Evolutionary conservation across 148 eudicot genomes (phyloP), one percentile per base, ranked within the genome.

Genomic region (Pouteria glomerata): DNA sequence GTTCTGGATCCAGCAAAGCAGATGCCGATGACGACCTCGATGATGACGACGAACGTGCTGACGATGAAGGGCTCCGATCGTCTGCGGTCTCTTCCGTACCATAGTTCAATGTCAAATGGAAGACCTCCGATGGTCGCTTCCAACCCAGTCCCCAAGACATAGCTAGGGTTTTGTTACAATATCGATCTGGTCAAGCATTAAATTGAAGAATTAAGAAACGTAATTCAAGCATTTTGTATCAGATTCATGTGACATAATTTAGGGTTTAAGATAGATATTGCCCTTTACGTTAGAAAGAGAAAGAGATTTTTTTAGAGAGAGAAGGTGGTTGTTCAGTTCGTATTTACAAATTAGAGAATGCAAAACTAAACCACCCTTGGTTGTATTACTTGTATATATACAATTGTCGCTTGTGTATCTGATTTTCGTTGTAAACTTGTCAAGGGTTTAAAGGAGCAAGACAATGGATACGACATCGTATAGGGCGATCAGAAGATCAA

Each of bases 111-210:
- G 90, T 74, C 52, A 96, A 59, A 73, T 88, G 89, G 83, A 92
- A 92, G n/a, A 82, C 72, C 66, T 96, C 99, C 6, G 89, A 85
- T 6, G 94, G 80, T 14, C 97, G 81, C 64, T 92, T 96, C 99
- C 99, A 96, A 1, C 90, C 99, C 64, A 96, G 74, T 47, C 99
- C 97, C 99, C 99, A 96, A 23, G 99, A 96, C 99, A 96, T 96
- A 79, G 69, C 35, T 23, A 57, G 39, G 45, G 72, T 56, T 63
- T 39, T 30, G 47, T 18, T 5, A 11, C 58, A 74, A 65, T 74
- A 64, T 6, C 44, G 71, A 74, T 74, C 77, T 44, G 19, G 59
- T 39, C 42, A 16, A 57, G 63, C 70, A 48, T 30, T 39, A 48
- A 30, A 29, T 29, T 15, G 4, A 58, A 51, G n/a, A 23, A n/a